Base-by-base conservation (phyloP, 805 yeast species). In the Candida odintsovae region DNA sequence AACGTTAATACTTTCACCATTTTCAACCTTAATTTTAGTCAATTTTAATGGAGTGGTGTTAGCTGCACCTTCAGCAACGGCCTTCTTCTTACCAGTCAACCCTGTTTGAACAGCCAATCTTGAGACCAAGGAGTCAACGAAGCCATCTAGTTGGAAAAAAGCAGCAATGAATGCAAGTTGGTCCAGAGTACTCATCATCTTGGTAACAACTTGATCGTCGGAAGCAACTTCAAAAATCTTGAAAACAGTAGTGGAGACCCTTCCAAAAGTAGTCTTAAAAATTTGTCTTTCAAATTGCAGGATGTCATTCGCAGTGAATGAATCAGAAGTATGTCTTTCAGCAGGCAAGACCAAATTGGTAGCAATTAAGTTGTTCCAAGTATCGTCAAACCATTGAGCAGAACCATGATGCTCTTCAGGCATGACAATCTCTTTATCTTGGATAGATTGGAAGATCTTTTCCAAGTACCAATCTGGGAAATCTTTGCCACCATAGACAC, bases 321-420 rank as follows among this genome's bases (percentile, higher is more conserved):
- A 46, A 21, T 52, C 58, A 5, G 57, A 47, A 5, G 51, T 41
- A 26, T 51, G 53, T 8, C 49, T 53, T 6, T 62, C 59, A 3
- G 63, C 61, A 3, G 66, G 64, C 21, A 65, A 42, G 0, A 69
- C 69, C 2, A 66, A 63, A 19, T 71, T 66, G 1, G 67, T 62
- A 19, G 68, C 67, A 38, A 86, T 76, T 50, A 86, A 63, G 48
- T 83, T 81, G 54, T 83, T 82, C 95, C 95, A 86, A 16, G 79
- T 71, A 58, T 86, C 92, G 60, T 90, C 97, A 65, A 90, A 92
- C 82, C 96, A 85, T 61, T 86, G 89, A 19, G 89, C 86, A 11
- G 90, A 87, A 15, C 92, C 94, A 61, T 89, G 95, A 56, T 92
- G 97, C 59, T 94, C 99, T 58, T 94, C 98, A 0, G 99, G 98